Percentiles rank a stretch among this genome's conserved stretches.
phyloP scores from a whole-genome alignment of 345 rosid genomes.

The Zanthoxylum bungeanum region DNA sequence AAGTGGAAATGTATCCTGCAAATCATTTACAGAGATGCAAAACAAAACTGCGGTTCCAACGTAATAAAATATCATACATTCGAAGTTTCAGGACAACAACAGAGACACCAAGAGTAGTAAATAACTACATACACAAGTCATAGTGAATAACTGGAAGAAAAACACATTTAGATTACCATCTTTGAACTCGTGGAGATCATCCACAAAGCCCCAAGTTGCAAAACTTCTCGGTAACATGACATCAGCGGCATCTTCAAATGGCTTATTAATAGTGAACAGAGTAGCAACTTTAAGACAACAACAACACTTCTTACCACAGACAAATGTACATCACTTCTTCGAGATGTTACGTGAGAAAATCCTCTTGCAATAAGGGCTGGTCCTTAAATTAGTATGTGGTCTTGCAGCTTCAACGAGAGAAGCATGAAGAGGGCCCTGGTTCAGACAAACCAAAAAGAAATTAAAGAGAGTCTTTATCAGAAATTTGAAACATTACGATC shows the following conservation, averaged over 20 bases:
- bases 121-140: constrained; percentile 27
- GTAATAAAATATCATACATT: no score
- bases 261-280: constrained; percentile 22
- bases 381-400: constrained; percentile 38
- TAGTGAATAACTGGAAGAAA: constrained; percentile 26
- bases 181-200: constrained; percentile 12
- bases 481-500: neutral
- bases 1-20: no score
- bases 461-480: neutral
- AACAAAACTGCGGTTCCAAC: no score
- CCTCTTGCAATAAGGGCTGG: constrained; percentile 74
- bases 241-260: constrained; percentile 20
- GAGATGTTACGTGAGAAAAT: constrained; percentile 53
- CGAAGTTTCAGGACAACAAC: no score
- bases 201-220: neutral
- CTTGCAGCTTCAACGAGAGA: constrained; percentile 45
- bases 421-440: constrained; percentile 52
- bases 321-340: constrained; percentile 42
- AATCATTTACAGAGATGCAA: no score
- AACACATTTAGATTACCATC: constrained; percentile 17
- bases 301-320: constrained; percentile 22
- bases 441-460: constrained; percentile 11
- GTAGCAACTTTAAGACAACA: constrained; percentile 24
- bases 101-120: constrained; percentile 33
- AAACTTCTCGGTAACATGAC: neutral